These are phyloP conservation scores for Botrytis fabae DNA, from an alignment of 2,329 filamentous ascomycete species.

Conservation along the genomic window DNA sequence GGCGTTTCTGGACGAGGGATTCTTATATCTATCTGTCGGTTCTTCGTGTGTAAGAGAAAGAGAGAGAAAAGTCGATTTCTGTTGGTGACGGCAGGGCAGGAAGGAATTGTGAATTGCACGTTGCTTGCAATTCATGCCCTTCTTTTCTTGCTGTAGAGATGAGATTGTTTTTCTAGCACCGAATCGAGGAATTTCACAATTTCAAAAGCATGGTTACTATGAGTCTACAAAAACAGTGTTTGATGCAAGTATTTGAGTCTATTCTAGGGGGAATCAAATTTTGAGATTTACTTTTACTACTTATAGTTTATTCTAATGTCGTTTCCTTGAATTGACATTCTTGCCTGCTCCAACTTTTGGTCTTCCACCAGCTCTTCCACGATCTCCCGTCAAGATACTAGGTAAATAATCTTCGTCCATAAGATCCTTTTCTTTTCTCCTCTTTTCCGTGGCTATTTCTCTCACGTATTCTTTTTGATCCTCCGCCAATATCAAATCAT, in stretches of 20 bases:
- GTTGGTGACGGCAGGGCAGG: not conserved
- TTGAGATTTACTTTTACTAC: slow-evolving; percentile 22
- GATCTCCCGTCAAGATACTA: slow-evolving; percentile 76
- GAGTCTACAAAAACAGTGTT: not conserved
- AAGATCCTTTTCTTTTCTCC: slow-evolving; percentile 72
- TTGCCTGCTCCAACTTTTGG: slow-evolving; percentile 81
- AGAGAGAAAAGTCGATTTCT: not conserved
- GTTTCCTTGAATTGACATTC: slow-evolving; percentile 79
- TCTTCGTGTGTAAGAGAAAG: not conserved
- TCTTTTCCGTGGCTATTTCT: slow-evolving; percentile 62
- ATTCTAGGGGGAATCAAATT: slow-evolving; percentile 15
- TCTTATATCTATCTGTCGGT: slow-evolving; percentile 4
- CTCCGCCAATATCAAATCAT: slow-evolving; percentile 80
- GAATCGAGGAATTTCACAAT: slow-evolving; percentile 5
- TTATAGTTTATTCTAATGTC: slow-evolving; percentile 44
- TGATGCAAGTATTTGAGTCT: not conserved
- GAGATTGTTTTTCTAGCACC: not conserved
- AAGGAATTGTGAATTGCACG: not conserved
- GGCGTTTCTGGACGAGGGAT: slow-evolving; percentile 19
- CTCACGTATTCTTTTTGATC: slow-evolving; percentile 91
- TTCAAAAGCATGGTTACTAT: not conserved
- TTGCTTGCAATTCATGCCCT: not conserved
- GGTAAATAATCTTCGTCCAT: slow-evolving; percentile 97
- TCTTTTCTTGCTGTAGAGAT: slow-evolving; percentile 3
- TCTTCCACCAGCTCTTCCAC: slow-evolving; percentile 63